Percentiles rank a stretch among this genome's conserved stretches.
Conservation (phyloP, 495 filamentous ascomycete genomes). For the Penicillium bialowiezense region DNA sequence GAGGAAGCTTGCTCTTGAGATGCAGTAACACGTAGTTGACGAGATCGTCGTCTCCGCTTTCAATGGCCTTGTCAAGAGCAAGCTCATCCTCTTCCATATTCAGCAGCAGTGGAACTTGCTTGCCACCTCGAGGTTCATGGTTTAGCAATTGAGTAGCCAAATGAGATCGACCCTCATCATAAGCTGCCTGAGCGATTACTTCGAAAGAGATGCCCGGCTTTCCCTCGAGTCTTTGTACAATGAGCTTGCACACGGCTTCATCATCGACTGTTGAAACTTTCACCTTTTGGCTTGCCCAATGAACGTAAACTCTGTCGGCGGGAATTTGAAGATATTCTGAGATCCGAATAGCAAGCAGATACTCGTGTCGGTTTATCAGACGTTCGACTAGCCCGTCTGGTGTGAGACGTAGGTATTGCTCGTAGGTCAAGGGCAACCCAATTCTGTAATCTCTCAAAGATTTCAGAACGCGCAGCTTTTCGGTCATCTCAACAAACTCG, state of each 20-base stretch:
- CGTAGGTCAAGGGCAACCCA: conserved; percentile 86
- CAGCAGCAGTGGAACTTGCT: conserved; percentile 91
- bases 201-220: conserved; percentile 95
- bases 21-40: conserved; percentile 86
- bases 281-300: conserved; percentile 96
- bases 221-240: conserved; percentile 80
- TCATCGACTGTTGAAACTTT: conserved; percentile 80
- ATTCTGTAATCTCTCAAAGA: conserved; percentile 88
- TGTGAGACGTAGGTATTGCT: conserved; percentile 83
- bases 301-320: conserved; percentile 86
- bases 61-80: conserved; percentile 94
- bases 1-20: conserved; percentile 84
- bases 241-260: conserved; percentile 78
- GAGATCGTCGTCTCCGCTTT: conserved; percentile 91
- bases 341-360: conserved; percentile 85
- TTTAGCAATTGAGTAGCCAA: conserved; percentile 89
- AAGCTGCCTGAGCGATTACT: conserved; percentile 87
- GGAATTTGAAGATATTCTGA: conserved; percentile 85
- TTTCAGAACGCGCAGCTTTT: conserved; percentile 87
- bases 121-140: conserved; percentile 88
- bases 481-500: conserved; percentile 98
- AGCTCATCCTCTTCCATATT: conserved; percentile 96
- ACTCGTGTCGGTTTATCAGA: conserved; percentile 84
- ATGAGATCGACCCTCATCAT: conserved; percentile 84
- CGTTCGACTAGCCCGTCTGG: conserved; percentile 83